Base-by-base conservation (phyloP, 139 green algal genomes). In the Monoraphidium neglectum region DNA sequence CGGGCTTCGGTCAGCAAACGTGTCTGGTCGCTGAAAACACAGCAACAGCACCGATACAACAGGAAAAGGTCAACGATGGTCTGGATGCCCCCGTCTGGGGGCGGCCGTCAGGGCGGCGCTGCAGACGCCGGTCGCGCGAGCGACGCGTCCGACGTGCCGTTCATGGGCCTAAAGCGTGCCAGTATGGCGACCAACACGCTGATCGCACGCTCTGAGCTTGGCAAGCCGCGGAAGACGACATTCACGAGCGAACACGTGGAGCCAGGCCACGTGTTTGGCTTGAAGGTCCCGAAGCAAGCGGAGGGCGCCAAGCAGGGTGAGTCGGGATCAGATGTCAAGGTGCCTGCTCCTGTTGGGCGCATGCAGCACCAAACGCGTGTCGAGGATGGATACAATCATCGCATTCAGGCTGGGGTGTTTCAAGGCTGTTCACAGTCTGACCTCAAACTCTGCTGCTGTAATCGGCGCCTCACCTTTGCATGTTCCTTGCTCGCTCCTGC, bases 111-210 rank as follows among this genome's bases (percentile, higher is more conserved):
- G n/a, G n/a, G n/a, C n/a, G n/a, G n/a, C n/a, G 43, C 43, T 51
- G 8, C 43, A 51, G 12, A 51, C 43, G 43, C 43, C 8, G 12
- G 43, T 21, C 8, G 8, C 43, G 43, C 8, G 43, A 12, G 43
- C 8, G 43, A 51, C 43, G 43, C n/a, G n/a, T n/a, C n/a, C n/a
- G n/a, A n/a, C n/a, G n/a, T n/a, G n/a, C 43, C 43, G 8, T 51
- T 8, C 8, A 51, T 51, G 43, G 43, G 43, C 8, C 43, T 8
- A 8, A 51, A 12, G 40, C 43, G 72, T 12, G 4, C 72, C 1
- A 63, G 57, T 30, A 77, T 77, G 72, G 46, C 51, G 43, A 56
- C 47, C n/a, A 77, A 77, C 32, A 32, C 61, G 38, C 59, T 77
- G n/a, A 70, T 77, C 30, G 46, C 26, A 35, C 67, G 61, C 28